These are phyloP conservation scores for Lasiosphaeria miniovina DNA, from an alignment of 495 filamentous ascomycete species.

Conservation along the genomic window DNA sequence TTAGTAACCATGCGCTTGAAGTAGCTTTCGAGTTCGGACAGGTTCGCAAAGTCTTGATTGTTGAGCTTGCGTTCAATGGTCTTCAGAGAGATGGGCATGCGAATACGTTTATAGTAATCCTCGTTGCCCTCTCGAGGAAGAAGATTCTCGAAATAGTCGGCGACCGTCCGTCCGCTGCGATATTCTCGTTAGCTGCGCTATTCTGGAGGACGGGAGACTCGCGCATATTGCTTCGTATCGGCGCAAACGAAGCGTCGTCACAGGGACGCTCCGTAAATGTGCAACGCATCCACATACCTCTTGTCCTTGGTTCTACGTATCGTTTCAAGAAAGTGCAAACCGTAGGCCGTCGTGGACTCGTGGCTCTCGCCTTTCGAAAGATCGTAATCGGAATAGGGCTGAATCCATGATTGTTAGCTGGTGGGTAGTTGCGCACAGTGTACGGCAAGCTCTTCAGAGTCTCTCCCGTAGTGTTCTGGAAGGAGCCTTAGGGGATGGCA, in stretches of 20 bases:
- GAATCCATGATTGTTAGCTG: conserved; percentile 17
- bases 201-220: too few species aligned
- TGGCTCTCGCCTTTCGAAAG: conserved; percentile 50
- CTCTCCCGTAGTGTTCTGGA: neutral
- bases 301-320: conserved; percentile 69
- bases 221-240: neutral
- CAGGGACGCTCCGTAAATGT: neutral
- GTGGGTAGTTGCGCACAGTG: conserved; percentile 1
- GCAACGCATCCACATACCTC: conserved; percentile 57
- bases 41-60: conserved; percentile 56
- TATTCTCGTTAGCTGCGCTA: neutral
- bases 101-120: conserved; percentile 72
- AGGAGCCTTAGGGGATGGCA: neutral
- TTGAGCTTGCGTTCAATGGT: conserved; percentile 69
- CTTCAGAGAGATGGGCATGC: conserved; percentile 71
- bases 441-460: neutral
- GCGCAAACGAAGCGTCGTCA: neutral
- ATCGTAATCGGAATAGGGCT: conserved; percentile 35
- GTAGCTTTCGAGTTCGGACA: conserved; percentile 66
- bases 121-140: conserved; percentile 58
- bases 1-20: conserved; percentile 76
- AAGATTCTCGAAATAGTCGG: conserved; percentile 67
- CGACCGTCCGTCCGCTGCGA: conserved; percentile 61
- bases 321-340: conserved; percentile 62
- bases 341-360: conserved; percentile 63